Conservation (phyloP, 208 protist species). For the Kentomonas sorsogonicus region DNA sequence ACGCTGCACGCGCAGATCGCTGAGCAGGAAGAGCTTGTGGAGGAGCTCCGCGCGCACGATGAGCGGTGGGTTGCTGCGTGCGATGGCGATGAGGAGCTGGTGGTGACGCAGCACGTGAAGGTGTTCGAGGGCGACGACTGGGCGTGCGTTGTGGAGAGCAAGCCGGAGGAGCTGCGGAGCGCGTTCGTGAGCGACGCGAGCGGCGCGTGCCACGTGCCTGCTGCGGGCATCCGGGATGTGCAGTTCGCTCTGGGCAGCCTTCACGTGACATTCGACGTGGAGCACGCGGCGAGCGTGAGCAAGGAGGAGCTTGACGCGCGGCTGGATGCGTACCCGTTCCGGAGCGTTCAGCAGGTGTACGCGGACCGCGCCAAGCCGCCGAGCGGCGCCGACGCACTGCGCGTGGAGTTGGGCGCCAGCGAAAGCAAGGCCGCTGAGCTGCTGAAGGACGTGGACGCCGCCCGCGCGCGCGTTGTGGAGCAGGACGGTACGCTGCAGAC, state of each 20-base stretch:
- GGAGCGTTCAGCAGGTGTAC: slow-evolving; percentile 15
- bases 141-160: slow-evolving; percentile 12
- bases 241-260: slow-evolving; percentile 12
- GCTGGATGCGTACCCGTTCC: slow-evolving; percentile 23
- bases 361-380: slow-evolving; percentile 13
- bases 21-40: not conserved
- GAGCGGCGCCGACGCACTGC: slow-evolving; percentile 15
- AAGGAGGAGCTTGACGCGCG: slow-evolving; percentile 18
- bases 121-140: slow-evolving; percentile 24
- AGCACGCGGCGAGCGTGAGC: slow-evolving; percentile 12
- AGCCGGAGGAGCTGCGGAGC: slow-evolving; percentile 18
- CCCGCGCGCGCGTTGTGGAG: too few species aligned
- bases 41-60: slow-evolving; percentile 15
- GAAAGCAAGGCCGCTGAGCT: not conserved
- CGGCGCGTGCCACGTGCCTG: slow-evolving; percentile 18
- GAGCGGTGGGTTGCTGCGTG: slow-evolving; percentile 12
- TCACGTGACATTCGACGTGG: slow-evolving; percentile 18
- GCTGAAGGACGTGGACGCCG: not conserved
- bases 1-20: not conserved
- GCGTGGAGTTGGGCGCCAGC: slow-evolving; percentile 9
- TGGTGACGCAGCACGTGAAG: slow-evolving; percentile 16
- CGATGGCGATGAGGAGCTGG: not conserved
- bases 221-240: slow-evolving; percentile 12
- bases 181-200: slow-evolving; percentile 20
- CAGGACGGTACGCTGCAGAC: too few species aligned